Conservation (phyloP, 495 filamentous ascomycete genomes). For the Viridothelium virens region DNA sequence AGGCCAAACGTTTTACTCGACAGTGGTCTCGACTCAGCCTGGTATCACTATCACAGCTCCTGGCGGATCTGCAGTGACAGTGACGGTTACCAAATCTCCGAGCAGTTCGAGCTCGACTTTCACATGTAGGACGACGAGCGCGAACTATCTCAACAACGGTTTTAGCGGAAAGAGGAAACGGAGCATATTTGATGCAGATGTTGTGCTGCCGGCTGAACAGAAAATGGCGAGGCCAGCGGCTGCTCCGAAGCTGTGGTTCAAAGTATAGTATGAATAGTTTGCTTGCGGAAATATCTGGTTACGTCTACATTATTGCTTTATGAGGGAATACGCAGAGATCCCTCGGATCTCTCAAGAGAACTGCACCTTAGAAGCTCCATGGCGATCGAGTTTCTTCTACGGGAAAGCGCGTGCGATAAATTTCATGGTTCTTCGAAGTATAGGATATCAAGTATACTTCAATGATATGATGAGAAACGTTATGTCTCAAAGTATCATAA, state of each 20-base stretch:
- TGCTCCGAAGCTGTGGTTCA: slow-evolving; percentile 12
- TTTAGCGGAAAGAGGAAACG: slow-evolving; percentile 16
- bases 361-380: no score
- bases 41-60: slow-evolving; percentile 16
- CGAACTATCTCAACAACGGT: slow-evolving; percentile 22
- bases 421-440: no score
- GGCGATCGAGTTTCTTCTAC: no score
- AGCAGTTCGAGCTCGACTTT: slow-evolving; percentile 14
- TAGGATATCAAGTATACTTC: no score
- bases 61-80: slow-evolving; percentile 13
- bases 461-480: no score
- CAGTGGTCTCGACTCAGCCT: not conserved
- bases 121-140: slow-evolving; percentile 20
- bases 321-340: no score
- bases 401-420: no score
- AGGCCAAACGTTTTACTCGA: slow-evolving; percentile 7
- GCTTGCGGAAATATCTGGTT: no score
- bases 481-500: not conserved
- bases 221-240: slow-evolving; percentile 15
- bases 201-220: not conserved
- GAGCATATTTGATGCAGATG: slow-evolving; percentile 18
- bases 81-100: slow-evolving; percentile 15
- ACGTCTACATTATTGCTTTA: no score
- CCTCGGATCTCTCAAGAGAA: no score
- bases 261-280: not conserved